Percentiles rank a stretch among this genome's conserved stretches.
These are phyloP conservation scores for Haematococcus lacustris DNA, from an alignment of 139 green algal species.

Conservation along the genomic window DNA sequence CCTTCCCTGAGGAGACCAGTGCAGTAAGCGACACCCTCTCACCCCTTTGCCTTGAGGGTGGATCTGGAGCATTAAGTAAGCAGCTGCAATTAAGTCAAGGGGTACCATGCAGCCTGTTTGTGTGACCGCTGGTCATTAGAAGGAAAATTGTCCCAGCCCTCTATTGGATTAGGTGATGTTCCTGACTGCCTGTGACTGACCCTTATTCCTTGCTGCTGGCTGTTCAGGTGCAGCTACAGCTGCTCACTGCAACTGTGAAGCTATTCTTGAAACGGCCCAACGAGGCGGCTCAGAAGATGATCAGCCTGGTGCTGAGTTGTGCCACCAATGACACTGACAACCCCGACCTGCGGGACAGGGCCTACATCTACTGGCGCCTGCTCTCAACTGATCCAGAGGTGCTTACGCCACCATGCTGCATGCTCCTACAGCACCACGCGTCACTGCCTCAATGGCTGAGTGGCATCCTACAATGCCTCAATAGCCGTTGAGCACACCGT, in stretches of 20 bases:
- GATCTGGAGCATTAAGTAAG: no score
- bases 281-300: constrained; percentile 86
- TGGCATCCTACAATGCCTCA: no score
- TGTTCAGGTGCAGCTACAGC: constrained; percentile 87
- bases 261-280: constrained; percentile 95
- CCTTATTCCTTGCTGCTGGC: not conserved
- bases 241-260: constrained; percentile 97
- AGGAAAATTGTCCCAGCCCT: no score
- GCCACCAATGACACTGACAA: constrained; percentile 95
- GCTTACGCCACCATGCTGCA: no score
- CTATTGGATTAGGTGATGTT: no score
- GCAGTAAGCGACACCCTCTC: constrained; percentile 41
- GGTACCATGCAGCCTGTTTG: no score
- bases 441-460: no score
- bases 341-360: constrained; percentile 93
- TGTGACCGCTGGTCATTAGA: no score
- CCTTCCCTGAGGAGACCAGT: constrained; percentile 88
- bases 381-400: constrained; percentile 91
- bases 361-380: constrained; percentile 98
- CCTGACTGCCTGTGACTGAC: not conserved
- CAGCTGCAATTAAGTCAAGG: no score
- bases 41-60: not conserved
- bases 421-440: no score
- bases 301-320: constrained; percentile 82
- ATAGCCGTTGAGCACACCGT: no score